A percentile compares a stretch with the other conserved stretches of the same genome.
These are phyloP conservation scores for Chlorella vulgaris DNA, from an alignment of 139 green algal genomes.

Conservation along the genomic window DNA sequence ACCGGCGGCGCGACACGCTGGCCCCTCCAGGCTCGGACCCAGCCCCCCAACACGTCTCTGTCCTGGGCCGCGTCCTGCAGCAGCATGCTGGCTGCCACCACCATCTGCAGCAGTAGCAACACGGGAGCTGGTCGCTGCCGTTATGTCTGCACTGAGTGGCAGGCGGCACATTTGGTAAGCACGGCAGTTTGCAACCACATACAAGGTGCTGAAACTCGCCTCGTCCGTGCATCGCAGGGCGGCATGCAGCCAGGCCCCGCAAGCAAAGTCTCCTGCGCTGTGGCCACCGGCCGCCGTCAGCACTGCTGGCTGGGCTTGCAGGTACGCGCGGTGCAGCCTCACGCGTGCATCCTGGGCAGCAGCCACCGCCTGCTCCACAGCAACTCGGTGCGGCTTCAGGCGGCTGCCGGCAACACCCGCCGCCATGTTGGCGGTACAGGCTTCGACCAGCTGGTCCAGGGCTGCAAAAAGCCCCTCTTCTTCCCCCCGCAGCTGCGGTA, in stretches of 20 bases:
- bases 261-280: background rate
- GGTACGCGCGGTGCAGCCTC: background rate
- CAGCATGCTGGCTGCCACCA: background rate
- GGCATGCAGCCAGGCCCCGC: conserved; percentile 12
- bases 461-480: background rate
- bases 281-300: background rate
- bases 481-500: background rate
- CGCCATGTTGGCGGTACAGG: conserved; percentile 1
- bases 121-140: too few relatives aligned
- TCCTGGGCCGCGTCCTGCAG: background rate
- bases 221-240: conserved; percentile 1
- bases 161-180: background rate
- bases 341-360: background rate
- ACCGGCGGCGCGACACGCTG: background rate
- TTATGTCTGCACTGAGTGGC: too few relatives aligned
- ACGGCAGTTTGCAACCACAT: background rate
- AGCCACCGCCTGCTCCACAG: background rate
- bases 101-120: background rate
- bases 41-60: background rate
- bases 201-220: background rate
- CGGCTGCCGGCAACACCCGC: background rate
- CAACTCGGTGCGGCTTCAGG: background rate
- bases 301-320: background rate
- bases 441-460: background rate
- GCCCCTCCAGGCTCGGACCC: background rate